A percentile compares a stretch with the other conserved stretches of the same genome.
Evolutionary conservation across 2,329 filamentous ascomycete genomes (phyloP).

Genomic region (Exophiala bonariae): DNA sequence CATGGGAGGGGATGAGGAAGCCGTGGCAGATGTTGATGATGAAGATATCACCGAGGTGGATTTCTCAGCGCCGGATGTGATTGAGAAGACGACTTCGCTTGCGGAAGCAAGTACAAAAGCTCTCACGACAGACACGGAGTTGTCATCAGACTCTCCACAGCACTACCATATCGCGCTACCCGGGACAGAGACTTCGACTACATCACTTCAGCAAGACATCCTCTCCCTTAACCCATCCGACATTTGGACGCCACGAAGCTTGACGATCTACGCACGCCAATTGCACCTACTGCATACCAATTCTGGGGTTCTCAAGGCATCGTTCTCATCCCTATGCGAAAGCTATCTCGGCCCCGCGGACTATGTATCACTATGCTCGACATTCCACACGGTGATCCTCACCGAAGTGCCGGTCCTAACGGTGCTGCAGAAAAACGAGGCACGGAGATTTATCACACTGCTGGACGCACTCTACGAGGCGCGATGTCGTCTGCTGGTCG

Average conservation of each 20-base stretch:
- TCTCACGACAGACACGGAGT: neutral
- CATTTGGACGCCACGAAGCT: conserved; percentile 20
- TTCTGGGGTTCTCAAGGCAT: conserved; percentile 54
- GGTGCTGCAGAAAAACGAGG: conserved; percentile 73
- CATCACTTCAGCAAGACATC: conserved; percentile 8
- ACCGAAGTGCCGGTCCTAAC: conserved; percentile 69
- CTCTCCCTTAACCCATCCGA: conserved; percentile 19
- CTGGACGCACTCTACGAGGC: conserved; percentile 80
- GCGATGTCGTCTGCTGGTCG: conserved; percentile 72
- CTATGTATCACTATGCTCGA: conserved; percentile 78
- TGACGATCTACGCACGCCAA: conserved; percentile 42
- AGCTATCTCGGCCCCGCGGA: conserved; percentile 72
- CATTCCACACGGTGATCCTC: conserved; percentile 75
- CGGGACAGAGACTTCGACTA: neutral
- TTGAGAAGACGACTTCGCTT: neutral
- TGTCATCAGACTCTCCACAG: conserved; percentile 24
- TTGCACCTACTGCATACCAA: conserved; percentile 56
- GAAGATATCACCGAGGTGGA: neutral
- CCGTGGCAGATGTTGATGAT: conserved; percentile 25
- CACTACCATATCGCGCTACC: conserved; percentile 24
- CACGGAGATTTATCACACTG: conserved; percentile 75
- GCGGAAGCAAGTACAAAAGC: conserved; percentile 1
- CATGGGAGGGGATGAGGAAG: conserved; percentile 30
- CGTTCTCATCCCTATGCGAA: conserved; percentile 67
- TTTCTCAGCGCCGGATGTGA: neutral